Conservation (phyloP, 352 stramenopile species). For the Phytophthora nicotianae region DNA sequence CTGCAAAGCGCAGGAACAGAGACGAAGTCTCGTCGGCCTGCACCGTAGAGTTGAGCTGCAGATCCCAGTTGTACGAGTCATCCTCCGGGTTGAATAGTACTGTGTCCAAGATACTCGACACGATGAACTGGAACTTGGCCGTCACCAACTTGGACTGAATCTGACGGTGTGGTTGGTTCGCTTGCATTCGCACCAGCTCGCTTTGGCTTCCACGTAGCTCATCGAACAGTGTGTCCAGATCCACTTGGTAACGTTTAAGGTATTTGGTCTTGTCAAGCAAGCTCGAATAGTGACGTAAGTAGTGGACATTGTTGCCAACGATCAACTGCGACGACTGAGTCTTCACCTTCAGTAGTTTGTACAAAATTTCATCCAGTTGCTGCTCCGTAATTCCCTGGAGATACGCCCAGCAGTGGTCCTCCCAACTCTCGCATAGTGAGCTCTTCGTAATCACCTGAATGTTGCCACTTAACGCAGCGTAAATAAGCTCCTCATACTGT, state of each 20-base stretch:
- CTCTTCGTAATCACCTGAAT: slow-evolving; percentile 67
- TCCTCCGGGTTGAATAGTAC: slow-evolving; percentile 53
- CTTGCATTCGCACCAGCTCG: slow-evolving; percentile 72
- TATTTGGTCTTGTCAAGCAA: slow-evolving; percentile 79
- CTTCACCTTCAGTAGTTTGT: slow-evolving; percentile 79
- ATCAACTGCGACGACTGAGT: slow-evolving; percentile 73
- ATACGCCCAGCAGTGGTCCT: slow-evolving; percentile 88
- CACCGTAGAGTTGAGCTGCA: slow-evolving; percentile 50
- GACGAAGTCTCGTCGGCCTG: slow-evolving; percentile 56
- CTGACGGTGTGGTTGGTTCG: slow-evolving; percentile 66
- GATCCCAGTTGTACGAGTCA: slow-evolving; percentile 71
- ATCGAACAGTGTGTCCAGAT: slow-evolving; percentile 78
- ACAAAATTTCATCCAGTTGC: slow-evolving; percentile 72
- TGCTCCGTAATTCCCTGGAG: slow-evolving; percentile 71
- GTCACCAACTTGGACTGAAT: slow-evolving; percentile 86
- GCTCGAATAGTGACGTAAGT: slow-evolving; percentile 55
- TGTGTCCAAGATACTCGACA: slow-evolving; percentile 64
- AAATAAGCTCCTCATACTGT: slow-evolving; percentile 82
- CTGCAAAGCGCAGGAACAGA: slow-evolving; percentile 75
- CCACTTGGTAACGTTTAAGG: slow-evolving; percentile 71
- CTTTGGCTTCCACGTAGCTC: slow-evolving; percentile 68
- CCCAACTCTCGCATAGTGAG: slow-evolving; percentile 78
- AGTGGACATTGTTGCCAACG: slow-evolving; percentile 68
- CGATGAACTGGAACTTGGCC: slow-evolving; percentile 78
- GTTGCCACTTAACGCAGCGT: slow-evolving; percentile 80